Base-by-base conservation (phyloP, 768 basidiomycete genomes). In the Aureoboletus auriporus region DNA sequence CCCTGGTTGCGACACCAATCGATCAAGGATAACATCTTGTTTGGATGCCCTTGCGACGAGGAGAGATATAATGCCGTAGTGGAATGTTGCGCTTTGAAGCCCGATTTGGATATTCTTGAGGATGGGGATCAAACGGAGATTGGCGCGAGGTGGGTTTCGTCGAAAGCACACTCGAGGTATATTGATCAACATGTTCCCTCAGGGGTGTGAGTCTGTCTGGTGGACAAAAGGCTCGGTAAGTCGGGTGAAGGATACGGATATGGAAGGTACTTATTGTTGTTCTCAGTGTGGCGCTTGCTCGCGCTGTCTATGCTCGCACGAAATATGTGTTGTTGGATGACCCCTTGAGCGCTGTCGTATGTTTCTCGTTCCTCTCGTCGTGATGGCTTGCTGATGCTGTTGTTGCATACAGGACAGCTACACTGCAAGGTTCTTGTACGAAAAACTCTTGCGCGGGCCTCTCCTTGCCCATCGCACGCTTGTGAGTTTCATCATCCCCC, bases 51-150 rank as follows among this genome's bases (percentile, higher is more conserved):
- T 1, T 70, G 63, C 37, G 85, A 88, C 44, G 80, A 87, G 52
- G 80, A 83, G 52, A 72, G 89, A 42, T 93, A 93, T 55, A 69
- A 84, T 9, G 73, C 71, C 0, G 89, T 92, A 26, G 63, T 94
- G n/a, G 84, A 91, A 44, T 86, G 82, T 12, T 97, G 94, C 60
- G 93, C 92, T 1, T 66, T 98, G 44, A 70, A 63, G 27, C 81
- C 86, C 0, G 95, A 98, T 71, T 66, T 98, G 48, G 79, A 86
- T 6, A 77, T 93, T 10, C 66, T 97, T 2, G 89, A 94, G 48
- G 84, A 93, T 58, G 95, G 95, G 0, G 93, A 91, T 60, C 71
- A 68, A 46, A 93, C 90, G 2, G 86, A 91, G 67, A 89, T 94
- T 54, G 91, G 91, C 12, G 83, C 82, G 12, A 73, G 82, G 74